Base-by-base conservation (phyloP, 768 basidiomycete genomes). In the Pisolithus marmoratus region DNA sequence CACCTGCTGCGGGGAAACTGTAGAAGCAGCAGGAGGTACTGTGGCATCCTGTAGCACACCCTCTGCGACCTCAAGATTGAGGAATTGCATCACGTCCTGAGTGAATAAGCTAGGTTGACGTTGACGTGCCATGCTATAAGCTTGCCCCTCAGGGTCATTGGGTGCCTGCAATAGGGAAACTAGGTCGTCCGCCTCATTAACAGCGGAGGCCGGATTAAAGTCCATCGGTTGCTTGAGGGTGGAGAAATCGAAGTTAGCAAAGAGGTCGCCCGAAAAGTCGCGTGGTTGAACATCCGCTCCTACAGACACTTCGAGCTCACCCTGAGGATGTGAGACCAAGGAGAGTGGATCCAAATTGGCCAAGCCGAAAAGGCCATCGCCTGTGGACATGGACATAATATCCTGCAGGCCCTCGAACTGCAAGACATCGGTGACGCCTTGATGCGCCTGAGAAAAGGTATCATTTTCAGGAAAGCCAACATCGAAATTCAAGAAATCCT, bases 361-460 rank as follows among this genome's bases (percentile, higher is more conserved):
- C 19, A 75, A 53, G 47, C 67, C 63, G 57, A 73, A 79, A 26
- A 74, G 55, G 19, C 64, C 64, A 5, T 65, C 67, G 54, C 71
- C 64, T 8, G 58, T 58, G 2, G 71, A 68, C 8, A 58, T 55
- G 9, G 68, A 62, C 20, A 74, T 41, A 24, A 70, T 55, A 5
- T 66, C 65, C 26, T 65, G 63, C 38, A 71, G 51, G 8, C 65
- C 55, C 6, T 68, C 63, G 47, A 46, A 47, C 8, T 53, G 40
- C 17, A 65, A 49, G 22, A 26, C 40, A 23, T 29, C 9, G 3
- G 45, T 4, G 1, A 54, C 4, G 5, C 8, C 37, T 22, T 53
- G 60, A 19, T 51, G 50, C 23, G 38, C 40, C 26, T 53, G 43
- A 4, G 41, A 0, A 42, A 55, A 46, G 34, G 47, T 51, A 46